Conservation (phyloP, 768 basidiomycete species). For the Russula sp. region DNA sequence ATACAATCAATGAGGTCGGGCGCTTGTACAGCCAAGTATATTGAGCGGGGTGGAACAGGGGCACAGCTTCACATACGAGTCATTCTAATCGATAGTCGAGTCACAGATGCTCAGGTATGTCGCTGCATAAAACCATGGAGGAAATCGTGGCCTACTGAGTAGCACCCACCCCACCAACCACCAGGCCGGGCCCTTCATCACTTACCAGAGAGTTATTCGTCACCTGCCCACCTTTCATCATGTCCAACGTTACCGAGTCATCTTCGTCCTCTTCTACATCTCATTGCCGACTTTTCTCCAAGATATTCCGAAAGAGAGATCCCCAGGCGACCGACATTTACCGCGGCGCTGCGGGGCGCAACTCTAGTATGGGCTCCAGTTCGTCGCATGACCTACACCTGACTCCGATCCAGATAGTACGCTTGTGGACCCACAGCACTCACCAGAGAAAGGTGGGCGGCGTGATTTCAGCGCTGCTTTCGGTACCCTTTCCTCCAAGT, state of each 20-base stretch:
- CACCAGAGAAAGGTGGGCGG: not conserved
- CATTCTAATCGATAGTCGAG: too few species aligned
- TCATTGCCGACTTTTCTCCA: not conserved
- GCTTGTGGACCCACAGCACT: not conserved
- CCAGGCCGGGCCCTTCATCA: too few species aligned
- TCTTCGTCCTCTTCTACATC: not conserved
- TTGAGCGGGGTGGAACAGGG: too few species aligned
- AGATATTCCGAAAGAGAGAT: not conserved
- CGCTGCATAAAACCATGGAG: too few species aligned
- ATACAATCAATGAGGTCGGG: too few species aligned
- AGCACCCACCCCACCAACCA: too few species aligned
- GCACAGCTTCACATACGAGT: too few species aligned
- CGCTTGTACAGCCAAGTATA: too few species aligned
- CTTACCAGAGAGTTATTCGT: too few species aligned
- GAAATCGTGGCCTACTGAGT: too few species aligned
- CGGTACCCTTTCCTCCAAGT: not conserved
- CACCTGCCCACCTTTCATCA: not conserved
- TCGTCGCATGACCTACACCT: not conserved
- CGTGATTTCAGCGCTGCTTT: not conserved
- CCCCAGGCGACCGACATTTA: not conserved
- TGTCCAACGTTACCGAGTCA: not conserved
- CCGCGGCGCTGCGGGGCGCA: too few species aligned
- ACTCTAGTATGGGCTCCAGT: not conserved
- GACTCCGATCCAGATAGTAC: not conserved
- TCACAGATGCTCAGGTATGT: too few species aligned